A percentile compares a stretch with the other conserved stretches of the same genome.
phyloP scores from a whole-genome alignment of 1,284 basidiomycete species.

The Ceratobasidium papillatum region DNA sequence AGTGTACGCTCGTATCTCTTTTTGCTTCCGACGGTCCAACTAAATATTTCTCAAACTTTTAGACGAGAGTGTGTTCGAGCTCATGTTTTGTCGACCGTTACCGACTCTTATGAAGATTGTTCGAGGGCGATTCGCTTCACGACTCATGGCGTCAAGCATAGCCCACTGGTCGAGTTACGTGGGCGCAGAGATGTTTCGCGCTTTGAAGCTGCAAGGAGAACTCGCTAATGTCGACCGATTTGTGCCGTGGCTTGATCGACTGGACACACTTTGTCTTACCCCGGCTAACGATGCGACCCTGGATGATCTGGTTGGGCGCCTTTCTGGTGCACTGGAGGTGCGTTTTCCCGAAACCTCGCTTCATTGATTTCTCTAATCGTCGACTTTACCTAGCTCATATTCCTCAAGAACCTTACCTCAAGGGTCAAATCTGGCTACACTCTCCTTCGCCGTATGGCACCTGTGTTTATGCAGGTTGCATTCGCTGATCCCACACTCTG shows the following conservation, averaged over 20 bases:
- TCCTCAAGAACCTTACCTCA: background rate
- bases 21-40: no score
- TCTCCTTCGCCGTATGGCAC: background rate
- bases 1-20: no score
- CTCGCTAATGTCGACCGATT: background rate
- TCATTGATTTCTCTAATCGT: background rate
- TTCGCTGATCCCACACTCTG: conserved; percentile 2
- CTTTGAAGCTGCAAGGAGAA: background rate
- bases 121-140: background rate
- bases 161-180: conserved; percentile 3
- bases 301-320: background rate
- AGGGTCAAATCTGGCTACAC: background rate
- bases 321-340: background rate
- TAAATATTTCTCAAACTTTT: no score
- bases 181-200: background rate
- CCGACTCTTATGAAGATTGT: background rate
- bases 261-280: background rate
- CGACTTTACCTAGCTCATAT: background rate
- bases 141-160: background rate
- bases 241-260: background rate
- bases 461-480: background rate
- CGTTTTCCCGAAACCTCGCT: background rate
- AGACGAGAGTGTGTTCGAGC: conserved; percentile 7
- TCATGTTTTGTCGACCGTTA: background rate
- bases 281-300: background rate